Evolutionary conservation across 176 grass and related monocot species (phyloP).

Genomic region (Thalia dealbata): DNA sequence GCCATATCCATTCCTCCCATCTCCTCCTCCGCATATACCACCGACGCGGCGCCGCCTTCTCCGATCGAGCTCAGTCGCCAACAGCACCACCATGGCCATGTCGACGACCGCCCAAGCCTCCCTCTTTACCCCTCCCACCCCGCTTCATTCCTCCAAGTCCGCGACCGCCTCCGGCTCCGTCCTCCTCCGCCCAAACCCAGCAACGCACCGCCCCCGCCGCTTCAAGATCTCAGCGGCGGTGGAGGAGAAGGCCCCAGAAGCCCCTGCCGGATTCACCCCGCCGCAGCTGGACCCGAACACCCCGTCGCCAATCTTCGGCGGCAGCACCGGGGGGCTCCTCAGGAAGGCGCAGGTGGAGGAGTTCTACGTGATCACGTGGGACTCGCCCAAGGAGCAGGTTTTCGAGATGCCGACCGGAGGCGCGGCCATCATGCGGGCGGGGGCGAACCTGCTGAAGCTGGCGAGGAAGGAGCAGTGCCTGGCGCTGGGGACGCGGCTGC

Average conservation of each 20-base stretch:
- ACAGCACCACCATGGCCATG: constrained; percentile 16
- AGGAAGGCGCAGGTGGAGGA: constrained; percentile 97
- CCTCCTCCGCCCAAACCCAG: constrained; percentile 14
- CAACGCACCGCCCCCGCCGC: constrained; percentile 20
- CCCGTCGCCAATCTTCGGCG: constrained; percentile 84
- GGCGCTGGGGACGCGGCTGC: constrained; percentile 59
- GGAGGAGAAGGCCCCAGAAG: constrained; percentile 2
- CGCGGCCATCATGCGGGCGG: constrained; percentile 91
- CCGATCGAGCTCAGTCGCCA: too few relatives aligned
- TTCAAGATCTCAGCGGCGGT: constrained; percentile 25
- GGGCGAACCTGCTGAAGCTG: constrained; percentile 90
- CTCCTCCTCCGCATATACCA: too few relatives aligned
- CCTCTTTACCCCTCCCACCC: constrained; percentile 29
- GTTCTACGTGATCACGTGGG: constrained; percentile 99
- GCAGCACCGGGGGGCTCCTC: constrained; percentile 92
- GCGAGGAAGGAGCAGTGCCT: constrained; percentile 97
- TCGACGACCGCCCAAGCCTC: constrained; percentile 50
- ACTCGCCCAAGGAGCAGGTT: constrained; percentile 91
- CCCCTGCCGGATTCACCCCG: constrained; percentile 69
- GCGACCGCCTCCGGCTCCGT: not conserved
- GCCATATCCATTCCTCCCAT: too few relatives aligned
- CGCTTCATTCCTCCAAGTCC: constrained; percentile 24
- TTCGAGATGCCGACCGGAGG: constrained; percentile 96
- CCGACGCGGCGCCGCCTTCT: too few relatives aligned
- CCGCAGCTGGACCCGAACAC: constrained; percentile 96